A percentile compares a stretch with the other conserved stretches of the same genome.
These are phyloP conservation scores for Albatrellus ellisii DNA, from an alignment of 768 basidiomycete genomes.

Conservation along the genomic window DNA sequence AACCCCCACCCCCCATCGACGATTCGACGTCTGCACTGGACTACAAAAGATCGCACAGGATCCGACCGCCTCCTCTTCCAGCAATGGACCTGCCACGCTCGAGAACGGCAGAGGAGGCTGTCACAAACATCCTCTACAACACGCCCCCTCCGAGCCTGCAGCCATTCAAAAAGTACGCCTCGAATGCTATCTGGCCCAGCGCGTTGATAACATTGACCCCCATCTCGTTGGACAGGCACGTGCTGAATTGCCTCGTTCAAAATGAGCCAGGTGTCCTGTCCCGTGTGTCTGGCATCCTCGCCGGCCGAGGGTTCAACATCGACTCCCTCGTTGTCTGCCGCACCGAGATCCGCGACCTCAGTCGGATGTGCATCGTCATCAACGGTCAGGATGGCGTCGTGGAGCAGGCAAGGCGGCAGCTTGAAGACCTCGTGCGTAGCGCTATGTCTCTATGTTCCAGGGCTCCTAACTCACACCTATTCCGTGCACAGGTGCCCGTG, in stretches of 20 bases:
- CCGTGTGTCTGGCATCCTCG: conserved; percentile 93
- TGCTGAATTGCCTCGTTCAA: conserved; percentile 96
- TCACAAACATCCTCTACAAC: conserved; percentile 95
- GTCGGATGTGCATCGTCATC: conserved; percentile 96
- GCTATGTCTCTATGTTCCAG: not conserved
- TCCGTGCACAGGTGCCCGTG: conserved; percentile 68
- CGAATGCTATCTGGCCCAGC: conserved; percentile 1
- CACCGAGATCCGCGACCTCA: conserved; percentile 93
- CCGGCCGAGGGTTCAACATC: conserved; percentile 96
- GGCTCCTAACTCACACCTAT: not conserved
- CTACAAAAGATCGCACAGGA: conserved; percentile 66
- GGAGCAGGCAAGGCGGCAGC: conserved; percentile 90
- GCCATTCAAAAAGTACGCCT: conserved; percentile 78
- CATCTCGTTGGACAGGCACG: conserved; percentile 42
- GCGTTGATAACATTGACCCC: conserved; percentile 10
- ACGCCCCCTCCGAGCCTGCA: conserved; percentile 85
- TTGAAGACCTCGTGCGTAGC: conserved; percentile 82
- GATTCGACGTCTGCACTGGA: conserved; percentile 93
- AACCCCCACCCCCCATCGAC: conserved; percentile 69
- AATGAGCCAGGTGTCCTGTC: conserved; percentile 99
- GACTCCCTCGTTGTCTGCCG: conserved; percentile 97
- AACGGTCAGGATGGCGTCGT: conserved; percentile 96
- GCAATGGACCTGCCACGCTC: conserved; percentile 73
- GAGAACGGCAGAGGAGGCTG: conserved; percentile 87
- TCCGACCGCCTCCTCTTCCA: conserved; percentile 74